Percentiles rank a stretch among this genome's conserved stretches.
These are phyloP conservation scores for Dimocarpus longan DNA, from an alignment of 345 rosid genomes.

Conservation along the genomic window DNA sequence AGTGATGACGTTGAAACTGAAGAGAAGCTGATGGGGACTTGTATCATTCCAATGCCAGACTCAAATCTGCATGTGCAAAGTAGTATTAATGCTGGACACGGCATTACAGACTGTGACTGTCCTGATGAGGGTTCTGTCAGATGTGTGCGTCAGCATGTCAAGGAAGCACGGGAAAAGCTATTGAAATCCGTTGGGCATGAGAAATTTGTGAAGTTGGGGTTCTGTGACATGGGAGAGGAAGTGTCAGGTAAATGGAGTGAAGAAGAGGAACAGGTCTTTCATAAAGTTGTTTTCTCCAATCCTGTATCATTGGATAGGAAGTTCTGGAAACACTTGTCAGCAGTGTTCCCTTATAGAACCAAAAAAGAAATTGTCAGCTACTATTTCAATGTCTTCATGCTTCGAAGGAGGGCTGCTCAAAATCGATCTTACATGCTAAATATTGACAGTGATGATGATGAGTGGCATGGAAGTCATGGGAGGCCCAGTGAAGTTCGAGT, in stretches of 20 bases:
- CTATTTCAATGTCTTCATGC: constrained; percentile 72
- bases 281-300: constrained; percentile 57
- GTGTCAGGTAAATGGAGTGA: constrained; percentile 60
- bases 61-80: constrained; percentile 1
- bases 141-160: constrained; percentile 62
- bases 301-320: constrained; percentile 52
- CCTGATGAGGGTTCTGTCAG: constrained; percentile 54
- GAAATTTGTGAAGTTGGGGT: constrained; percentile 53
- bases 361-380: constrained; percentile 68
- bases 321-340: constrained; percentile 70
- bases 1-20: constrained; percentile 24
- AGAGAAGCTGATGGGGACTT: constrained; percentile 45
- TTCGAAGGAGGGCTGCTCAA: constrained; percentile 62
- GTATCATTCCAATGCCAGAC: constrained; percentile 48
- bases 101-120: constrained; percentile 50
- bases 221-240: constrained; percentile 74
- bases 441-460: constrained; percentile 83
- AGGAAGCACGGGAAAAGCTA: constrained; percentile 60
- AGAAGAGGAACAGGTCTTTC: constrained; percentile 59
- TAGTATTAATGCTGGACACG: constrained; percentile 36
- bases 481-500: constrained; percentile 26
- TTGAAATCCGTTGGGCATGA: constrained; percentile 54
- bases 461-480: constrained; percentile 53
- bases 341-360: constrained; percentile 52
- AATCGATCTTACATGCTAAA: constrained; percentile 51